Evolutionary conservation across 139 green algal genomes (phyloP).

Genomic region (Zygnema circumcarinatum): DNA sequence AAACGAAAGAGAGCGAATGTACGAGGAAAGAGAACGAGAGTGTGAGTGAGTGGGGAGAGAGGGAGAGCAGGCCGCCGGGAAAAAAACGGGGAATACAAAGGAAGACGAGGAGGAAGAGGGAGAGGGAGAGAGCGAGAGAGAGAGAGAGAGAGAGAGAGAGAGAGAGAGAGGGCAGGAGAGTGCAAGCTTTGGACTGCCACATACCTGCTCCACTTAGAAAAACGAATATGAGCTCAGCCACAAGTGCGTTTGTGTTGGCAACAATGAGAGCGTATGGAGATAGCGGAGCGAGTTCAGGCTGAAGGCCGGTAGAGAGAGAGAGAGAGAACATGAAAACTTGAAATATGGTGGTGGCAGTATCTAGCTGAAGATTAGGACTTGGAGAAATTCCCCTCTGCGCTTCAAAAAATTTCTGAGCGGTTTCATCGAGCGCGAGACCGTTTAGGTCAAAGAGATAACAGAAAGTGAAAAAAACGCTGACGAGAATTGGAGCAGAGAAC

Average conservation of each 20-base stretch:
- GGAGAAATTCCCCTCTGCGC: neutral
- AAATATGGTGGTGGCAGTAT: conserved; percentile 20
- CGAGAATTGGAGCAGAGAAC: conserved; percentile 22
- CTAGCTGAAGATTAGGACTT: neutral
- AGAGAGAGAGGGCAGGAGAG: neutral
- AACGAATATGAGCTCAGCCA: conserved; percentile 54
- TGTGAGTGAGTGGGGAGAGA: neutral
- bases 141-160: neutral
- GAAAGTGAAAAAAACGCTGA: conserved; percentile 43
- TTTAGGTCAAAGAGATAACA: conserved; percentile 49
- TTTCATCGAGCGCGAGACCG: conserved; percentile 38
- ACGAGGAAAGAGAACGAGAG: neutral
- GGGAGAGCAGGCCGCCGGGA: neutral
- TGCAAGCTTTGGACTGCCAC: neutral
- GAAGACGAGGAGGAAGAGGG: neutral
- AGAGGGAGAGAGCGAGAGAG: neutral
- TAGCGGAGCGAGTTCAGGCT: conserved; percentile 14
- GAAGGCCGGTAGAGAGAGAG: conserved; percentile 31
- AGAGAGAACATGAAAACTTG: conserved; percentile 55
- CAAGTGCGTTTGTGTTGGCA: conserved; percentile 45
- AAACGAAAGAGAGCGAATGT: neutral
- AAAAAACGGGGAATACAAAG: neutral
- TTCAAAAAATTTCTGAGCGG: conserved; percentile 19
- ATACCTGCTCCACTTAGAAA: conserved; percentile 56
- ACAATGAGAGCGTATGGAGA: conserved; percentile 45